phyloP scores from a whole-genome alignment of 75 land plant genomes.

The Sequoiadendron giganteum region DNA sequence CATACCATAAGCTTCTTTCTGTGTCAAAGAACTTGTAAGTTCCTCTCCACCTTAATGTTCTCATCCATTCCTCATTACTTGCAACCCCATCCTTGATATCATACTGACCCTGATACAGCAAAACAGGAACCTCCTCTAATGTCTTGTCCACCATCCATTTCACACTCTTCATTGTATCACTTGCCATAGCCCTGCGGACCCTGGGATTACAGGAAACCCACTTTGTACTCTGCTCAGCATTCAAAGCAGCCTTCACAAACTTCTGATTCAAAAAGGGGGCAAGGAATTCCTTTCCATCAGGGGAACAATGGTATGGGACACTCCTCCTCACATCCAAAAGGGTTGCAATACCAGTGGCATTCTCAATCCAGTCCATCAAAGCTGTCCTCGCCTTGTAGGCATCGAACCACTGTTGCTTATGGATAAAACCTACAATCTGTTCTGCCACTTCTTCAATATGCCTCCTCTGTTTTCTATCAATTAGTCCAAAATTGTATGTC shows the following conservation, averaged over 20 bases:
- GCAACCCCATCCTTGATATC: slow-evolving; percentile 43
- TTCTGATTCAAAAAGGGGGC: slow-evolving; percentile 27
- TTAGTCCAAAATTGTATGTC: slow-evolving; percentile 24
- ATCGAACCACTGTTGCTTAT: slow-evolving; percentile 31
- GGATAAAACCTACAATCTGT: slow-evolving; percentile 19
- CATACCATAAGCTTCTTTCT: slow-evolving; percentile 32
- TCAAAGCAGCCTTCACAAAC: slow-evolving; percentile 16
- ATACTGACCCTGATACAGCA: slow-evolving; percentile 43
- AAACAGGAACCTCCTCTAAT: slow-evolving; percentile 28
- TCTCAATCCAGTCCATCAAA: slow-evolving; percentile 25
- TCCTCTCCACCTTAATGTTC: slow-evolving; percentile 23
- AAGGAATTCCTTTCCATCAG: slow-evolving; percentile 12
- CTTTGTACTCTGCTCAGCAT: not conserved
- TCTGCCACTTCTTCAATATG: slow-evolving; percentile 15
- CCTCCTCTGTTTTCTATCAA: slow-evolving; percentile 24
- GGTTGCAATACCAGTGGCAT: slow-evolving; percentile 31
- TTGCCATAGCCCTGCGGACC: slow-evolving; percentile 10
- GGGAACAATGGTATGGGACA: slow-evolving; percentile 17
- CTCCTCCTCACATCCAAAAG: slow-evolving; percentile 36
- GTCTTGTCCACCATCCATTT: slow-evolving; percentile 46
- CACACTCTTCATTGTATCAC: slow-evolving; percentile 38
- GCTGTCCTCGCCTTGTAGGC: slow-evolving; percentile 25
- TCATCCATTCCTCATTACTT: slow-evolving; percentile 38
- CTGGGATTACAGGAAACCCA: slow-evolving; percentile 19
- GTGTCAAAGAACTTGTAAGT: slow-evolving; percentile 20